Base-by-base conservation (phyloP, 2,329 filamentous ascomycete genomes). In the Pseudogymnoascus sp. region DNA sequence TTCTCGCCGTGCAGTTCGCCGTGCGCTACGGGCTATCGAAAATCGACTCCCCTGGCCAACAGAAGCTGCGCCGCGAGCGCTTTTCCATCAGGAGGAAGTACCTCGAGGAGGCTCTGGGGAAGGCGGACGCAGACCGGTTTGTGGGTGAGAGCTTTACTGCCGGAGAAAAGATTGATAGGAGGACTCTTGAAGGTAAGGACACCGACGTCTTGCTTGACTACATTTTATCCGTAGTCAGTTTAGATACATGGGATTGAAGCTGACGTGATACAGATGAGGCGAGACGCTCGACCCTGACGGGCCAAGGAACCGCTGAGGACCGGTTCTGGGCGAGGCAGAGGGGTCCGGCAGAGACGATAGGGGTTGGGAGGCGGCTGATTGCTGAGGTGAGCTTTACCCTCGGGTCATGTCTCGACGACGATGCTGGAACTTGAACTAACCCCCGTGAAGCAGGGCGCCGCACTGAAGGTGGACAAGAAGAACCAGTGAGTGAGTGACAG, bases 11-110 rank as follows among this genome's bases (percentile, higher is more conserved):
- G 1, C 88, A 93, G 70, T 82, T 88, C 65, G 83, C 81, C 0
- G 89, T 97, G 3, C 85, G 88, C 42, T 83, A 86, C 62, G 86
- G 87, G 3, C 84, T 99, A 69, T 81, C 80, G 65, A 95, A 92
- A 74, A 78, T 97, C 62, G 93, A 97, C 70, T 93, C 88, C 56
- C 90, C 91, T 0, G 93, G 92, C 0, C 80, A 93, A 63, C 90
- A 96, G 70, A 92, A 91, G 75, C 93, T 96, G 76, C 84, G 89
- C 12, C 86, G 86, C 3, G 90, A 96, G 73, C 84, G 91, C 21
- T 97, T 88, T 75, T 75, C 88, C 59, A 86, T 95, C 72, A 86
- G 93, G 66, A 72, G 71, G 61, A 67, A 71, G 69, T 73, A 70
- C 60, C 82, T 97, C 1, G 84, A 91, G 65, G 88, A 93, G 70